A percentile compares a stretch with the other conserved stretches of the same genome.
Conservation (phyloP, 805 yeast genomes). For the Cyberlindnera japonica region DNA sequence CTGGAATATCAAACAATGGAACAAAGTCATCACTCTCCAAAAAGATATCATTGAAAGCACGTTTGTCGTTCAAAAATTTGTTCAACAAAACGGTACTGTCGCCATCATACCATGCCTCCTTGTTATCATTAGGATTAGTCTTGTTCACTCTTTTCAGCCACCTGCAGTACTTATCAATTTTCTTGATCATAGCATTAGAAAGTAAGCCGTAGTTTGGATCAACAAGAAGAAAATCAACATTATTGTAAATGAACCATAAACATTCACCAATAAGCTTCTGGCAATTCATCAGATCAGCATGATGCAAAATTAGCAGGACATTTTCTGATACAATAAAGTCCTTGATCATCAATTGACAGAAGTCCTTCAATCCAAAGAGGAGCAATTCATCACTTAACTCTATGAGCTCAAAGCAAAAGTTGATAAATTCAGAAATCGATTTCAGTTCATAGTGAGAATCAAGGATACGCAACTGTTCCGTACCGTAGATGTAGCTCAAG, state of each 20-base stretch:
- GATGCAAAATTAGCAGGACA: constrained; percentile 50
- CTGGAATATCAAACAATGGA: constrained; percentile 33
- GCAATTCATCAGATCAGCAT: constrained; percentile 51
- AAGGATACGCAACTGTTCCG: constrained; percentile 38
- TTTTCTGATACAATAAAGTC: constrained; percentile 58
- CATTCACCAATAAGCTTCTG: constrained; percentile 55
- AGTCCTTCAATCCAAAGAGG: constrained; percentile 52
- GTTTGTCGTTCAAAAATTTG: constrained; percentile 34
- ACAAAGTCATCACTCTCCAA: constrained; percentile 34
- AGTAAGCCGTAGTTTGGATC: constrained; percentile 24
- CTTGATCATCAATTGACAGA: constrained; percentile 57
- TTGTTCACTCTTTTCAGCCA: constrained; percentile 32
- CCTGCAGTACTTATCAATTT: constrained; percentile 32
- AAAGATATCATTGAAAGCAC: constrained; percentile 39
- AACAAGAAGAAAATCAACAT: constrained; percentile 58
- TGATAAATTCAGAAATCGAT: constrained; percentile 43
- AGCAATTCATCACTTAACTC: constrained; percentile 61
- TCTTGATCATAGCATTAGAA: constrained; percentile 16
- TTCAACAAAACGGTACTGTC: constrained; percentile 28
- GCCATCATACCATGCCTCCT: constrained; percentile 30
- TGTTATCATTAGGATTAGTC: constrained; percentile 10
- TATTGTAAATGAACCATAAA: constrained; percentile 63
- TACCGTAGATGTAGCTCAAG: constrained; percentile 57
- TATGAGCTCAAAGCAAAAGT: constrained; percentile 52
- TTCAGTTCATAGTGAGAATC: constrained; percentile 23